Percentiles rank a stretch among this genome's conserved stretches.
These are phyloP conservation scores for Cutaneotrichosporon sp. DNA, from an alignment of 1,284 basidiomycete species.

Conservation along the genomic window DNA sequence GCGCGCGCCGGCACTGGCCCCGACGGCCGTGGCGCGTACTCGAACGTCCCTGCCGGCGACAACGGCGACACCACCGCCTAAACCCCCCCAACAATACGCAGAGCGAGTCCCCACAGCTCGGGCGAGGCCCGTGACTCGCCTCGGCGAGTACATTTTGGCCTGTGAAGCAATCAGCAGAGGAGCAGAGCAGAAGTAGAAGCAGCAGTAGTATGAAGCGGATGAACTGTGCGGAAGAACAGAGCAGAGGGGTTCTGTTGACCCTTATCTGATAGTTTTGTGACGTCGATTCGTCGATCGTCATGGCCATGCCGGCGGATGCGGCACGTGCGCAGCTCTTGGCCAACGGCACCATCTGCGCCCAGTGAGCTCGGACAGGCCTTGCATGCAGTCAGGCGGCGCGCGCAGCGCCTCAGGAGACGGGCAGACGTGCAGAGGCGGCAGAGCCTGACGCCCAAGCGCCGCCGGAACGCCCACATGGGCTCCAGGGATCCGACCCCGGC, in stretches of 20 bases:
- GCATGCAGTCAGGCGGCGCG: too few species aligned
- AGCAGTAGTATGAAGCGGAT: too few species aligned
- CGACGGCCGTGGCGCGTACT: constrained; percentile 47
- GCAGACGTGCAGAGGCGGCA: neutral
- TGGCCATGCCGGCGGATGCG: too few species aligned
- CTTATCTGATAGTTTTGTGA: neutral
- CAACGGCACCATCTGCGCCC: too few species aligned
- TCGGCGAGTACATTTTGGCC: neutral
- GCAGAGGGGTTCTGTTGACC: too few species aligned
- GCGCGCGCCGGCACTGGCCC: constrained; percentile 28
- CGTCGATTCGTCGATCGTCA: neutral
- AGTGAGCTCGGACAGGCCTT: too few species aligned
- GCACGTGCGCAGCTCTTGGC: too few species aligned
- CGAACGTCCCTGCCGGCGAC: constrained; percentile 30
- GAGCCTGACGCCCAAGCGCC: neutral
- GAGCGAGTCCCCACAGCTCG: neutral
- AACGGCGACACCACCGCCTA: neutral
- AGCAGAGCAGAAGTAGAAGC: too few species aligned
- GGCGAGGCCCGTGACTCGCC: neutral
- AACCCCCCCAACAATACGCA: neutral
- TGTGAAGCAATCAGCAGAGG: neutral
- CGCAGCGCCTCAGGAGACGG: neutral
- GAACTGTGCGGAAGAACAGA: neutral
- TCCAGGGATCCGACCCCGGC: neutral
- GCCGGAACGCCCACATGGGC: neutral